phyloP scores from a whole-genome alignment of 805 yeast genomes.

The Torulaspora quercuum region DNA sequence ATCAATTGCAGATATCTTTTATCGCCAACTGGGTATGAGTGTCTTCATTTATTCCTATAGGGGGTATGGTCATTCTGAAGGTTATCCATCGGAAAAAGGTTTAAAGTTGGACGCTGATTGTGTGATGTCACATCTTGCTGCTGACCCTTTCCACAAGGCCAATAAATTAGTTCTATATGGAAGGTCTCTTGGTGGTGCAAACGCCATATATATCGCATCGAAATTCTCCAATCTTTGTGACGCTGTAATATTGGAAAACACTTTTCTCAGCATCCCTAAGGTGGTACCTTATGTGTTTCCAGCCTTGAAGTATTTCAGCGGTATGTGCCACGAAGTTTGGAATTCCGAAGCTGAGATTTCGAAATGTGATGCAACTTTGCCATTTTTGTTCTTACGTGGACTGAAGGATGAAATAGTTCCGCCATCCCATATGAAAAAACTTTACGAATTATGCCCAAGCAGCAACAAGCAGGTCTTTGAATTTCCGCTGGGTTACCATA shows the following conservation, averaged over 20 bases:
- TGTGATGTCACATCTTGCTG: slow-evolving; percentile 54
- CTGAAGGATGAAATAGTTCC: slow-evolving; percentile 87
- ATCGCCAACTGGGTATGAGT: slow-evolving; percentile 59
- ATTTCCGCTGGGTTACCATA: slow-evolving; percentile 67
- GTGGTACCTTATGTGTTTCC: slow-evolving; percentile 76
- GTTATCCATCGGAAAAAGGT: slow-evolving; percentile 72
- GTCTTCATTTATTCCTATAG: slow-evolving; percentile 84
- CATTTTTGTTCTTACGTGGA: slow-evolving; percentile 71
- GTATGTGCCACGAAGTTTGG: slow-evolving; percentile 79
- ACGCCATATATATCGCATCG: slow-evolving; percentile 76
- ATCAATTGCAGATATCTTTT: slow-evolving; percentile 73
- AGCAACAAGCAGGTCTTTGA: slow-evolving; percentile 49
- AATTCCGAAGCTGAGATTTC: slow-evolving; percentile 62
- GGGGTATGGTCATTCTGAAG: slow-evolving; percentile 84
- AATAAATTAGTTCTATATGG: slow-evolving; percentile 68
- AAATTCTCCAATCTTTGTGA: slow-evolving; percentile 48
- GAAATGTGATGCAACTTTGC: slow-evolving; percentile 50
- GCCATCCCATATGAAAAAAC: slow-evolving; percentile 67
- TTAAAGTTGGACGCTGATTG: slow-evolving; percentile 78
- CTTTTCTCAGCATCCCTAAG: slow-evolving; percentile 72
- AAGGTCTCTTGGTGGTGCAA: slow-evolving; percentile 93
- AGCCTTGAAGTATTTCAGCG: slow-evolving; percentile 49
- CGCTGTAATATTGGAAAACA: slow-evolving; percentile 79
- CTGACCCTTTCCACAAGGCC: slow-evolving; percentile 50
- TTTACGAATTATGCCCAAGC: slow-evolving; percentile 53